phyloP scores from a whole-genome alignment of 2,329 filamentous ascomycete genomes.

The Epichloe sibirici region DNA sequence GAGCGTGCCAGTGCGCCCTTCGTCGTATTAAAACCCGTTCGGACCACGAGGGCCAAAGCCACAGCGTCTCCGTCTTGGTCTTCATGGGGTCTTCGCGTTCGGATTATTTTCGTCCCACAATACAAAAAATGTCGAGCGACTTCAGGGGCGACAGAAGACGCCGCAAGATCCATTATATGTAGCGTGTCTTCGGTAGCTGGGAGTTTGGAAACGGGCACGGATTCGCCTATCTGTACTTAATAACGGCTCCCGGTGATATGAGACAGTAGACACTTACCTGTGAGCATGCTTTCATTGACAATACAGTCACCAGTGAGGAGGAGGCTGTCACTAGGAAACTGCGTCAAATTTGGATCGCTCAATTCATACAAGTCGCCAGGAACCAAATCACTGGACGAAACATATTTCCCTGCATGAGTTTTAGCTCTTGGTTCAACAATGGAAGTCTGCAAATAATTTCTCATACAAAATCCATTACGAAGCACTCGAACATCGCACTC shows the following conservation, averaged over 20 bases:
- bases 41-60: conserved; percentile 79
- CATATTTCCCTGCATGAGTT: conserved; percentile 53
- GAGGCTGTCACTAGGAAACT: conserved; percentile 87
- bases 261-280: conserved; percentile 32
- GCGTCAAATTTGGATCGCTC: conserved; percentile 77
- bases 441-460: not conserved
- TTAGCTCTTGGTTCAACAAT: not conserved
- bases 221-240: conserved; percentile 49
- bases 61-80: conserved; percentile 78
- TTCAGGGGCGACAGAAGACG: conserved; percentile 71
- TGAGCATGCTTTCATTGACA: conserved; percentile 98
- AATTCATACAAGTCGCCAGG: conserved; percentile 96
- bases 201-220: conserved; percentile 87
- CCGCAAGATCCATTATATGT: conserved; percentile 61
- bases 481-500: conserved; percentile 92
- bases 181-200: conserved; percentile 74
- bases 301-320: conserved; percentile 91
- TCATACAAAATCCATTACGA: conserved; percentile 81
- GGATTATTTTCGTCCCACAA: conserved; percentile 88
- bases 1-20: conserved; percentile 92
- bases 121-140: conserved; percentile 86
- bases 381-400: conserved; percentile 77
- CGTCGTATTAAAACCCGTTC: conserved; percentile 94
- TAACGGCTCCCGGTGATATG: not conserved
- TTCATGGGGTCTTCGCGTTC: conserved; percentile 78